These are phyloP conservation scores for Coemansia sp. DNA, from an alignment of 192 early-diverging fungal genomes.

Conservation along the genomic window DNA sequence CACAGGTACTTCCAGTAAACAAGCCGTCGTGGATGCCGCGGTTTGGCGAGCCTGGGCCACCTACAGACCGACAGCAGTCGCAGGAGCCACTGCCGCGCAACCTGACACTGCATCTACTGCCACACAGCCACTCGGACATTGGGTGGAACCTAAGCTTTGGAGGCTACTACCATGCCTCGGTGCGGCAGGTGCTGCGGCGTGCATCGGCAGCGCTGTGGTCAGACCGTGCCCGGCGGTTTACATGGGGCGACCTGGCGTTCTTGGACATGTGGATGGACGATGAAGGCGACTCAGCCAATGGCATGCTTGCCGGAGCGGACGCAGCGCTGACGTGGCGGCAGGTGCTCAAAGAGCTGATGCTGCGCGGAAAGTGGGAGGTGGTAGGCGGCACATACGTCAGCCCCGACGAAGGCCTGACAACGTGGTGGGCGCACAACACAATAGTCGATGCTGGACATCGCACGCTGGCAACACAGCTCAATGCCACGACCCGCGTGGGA, in stretches of 20 bases:
- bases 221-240: constrained; percentile 27
- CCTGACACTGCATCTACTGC: constrained; percentile 39
- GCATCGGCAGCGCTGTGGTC: constrained; percentile 25
- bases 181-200: constrained; percentile 31
- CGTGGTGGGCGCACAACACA: constrained; percentile 48
- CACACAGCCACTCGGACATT: constrained; percentile 50
- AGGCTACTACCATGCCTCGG: constrained; percentile 33
- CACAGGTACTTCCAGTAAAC: constrained; percentile 23
- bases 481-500: constrained; percentile 14
- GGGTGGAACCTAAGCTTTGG: constrained; percentile 51
- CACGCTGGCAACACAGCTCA: constrained; percentile 18
- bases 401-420: constrained; percentile 45
- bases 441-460: constrained; percentile 41
- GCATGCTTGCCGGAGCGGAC: background rate
- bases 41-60: constrained; percentile 32
- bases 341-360: constrained; percentile 20
- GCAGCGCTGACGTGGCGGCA: constrained; percentile 29
- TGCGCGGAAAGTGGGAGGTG: constrained; percentile 27
- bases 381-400: constrained; percentile 47
- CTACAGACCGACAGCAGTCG: constrained; percentile 17
- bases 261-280: constrained; percentile 45
- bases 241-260: constrained; percentile 48
- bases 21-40: constrained; percentile 35
- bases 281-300: constrained; percentile 23
- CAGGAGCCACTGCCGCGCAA: constrained; percentile 10